Evolutionary conservation across 2,329 filamentous ascomycete genomes (phyloP).

Genomic region (Sordariomycetes sp.): DNA sequence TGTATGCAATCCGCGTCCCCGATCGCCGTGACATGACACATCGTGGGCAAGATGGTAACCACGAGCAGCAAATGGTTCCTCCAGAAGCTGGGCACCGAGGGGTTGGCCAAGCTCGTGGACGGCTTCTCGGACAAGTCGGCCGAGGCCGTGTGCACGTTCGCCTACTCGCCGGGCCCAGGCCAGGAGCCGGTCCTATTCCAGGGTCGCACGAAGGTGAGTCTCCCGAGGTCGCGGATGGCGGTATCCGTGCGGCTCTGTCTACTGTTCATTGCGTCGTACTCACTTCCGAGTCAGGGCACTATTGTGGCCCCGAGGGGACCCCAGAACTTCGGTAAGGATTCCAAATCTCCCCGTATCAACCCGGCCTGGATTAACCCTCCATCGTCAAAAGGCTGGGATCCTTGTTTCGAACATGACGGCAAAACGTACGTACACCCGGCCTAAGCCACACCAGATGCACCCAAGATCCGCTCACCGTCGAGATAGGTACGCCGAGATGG

Average conservation of each 20-base stretch:
- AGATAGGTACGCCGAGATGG: slow-evolving; percentile 80
- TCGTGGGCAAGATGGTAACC: not conserved
- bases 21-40: not conserved
- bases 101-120: slow-evolving; percentile 80
- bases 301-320: slow-evolving; percentile 5
- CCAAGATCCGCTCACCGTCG: not conserved
- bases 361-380: not conserved
- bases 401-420: slow-evolving; percentile 88
- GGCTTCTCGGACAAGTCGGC: slow-evolving; percentile 85
- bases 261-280: not conserved
- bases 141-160: slow-evolving; percentile 92
- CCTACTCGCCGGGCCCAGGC: slow-evolving; percentile 75
- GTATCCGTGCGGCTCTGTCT: not conserved
- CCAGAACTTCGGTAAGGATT: slow-evolving; percentile 1
- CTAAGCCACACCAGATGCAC: not conserved
- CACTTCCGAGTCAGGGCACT: not conserved
- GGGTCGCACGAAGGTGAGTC: slow-evolving; percentile 61
- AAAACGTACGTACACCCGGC: slow-evolving; percentile 47
- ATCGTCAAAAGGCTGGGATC: slow-evolving; percentile 65
- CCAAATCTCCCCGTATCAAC: not conserved
- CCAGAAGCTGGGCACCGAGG: slow-evolving; percentile 63
- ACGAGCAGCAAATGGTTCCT: slow-evolving; percentile 81
- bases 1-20: slow-evolving; percentile 44
- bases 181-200: slow-evolving; percentile 81
- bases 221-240: not conserved